Evolutionary conservation across 352 stramenopile species (phyloP).

Genomic region (Bremia lactucae): DNA sequence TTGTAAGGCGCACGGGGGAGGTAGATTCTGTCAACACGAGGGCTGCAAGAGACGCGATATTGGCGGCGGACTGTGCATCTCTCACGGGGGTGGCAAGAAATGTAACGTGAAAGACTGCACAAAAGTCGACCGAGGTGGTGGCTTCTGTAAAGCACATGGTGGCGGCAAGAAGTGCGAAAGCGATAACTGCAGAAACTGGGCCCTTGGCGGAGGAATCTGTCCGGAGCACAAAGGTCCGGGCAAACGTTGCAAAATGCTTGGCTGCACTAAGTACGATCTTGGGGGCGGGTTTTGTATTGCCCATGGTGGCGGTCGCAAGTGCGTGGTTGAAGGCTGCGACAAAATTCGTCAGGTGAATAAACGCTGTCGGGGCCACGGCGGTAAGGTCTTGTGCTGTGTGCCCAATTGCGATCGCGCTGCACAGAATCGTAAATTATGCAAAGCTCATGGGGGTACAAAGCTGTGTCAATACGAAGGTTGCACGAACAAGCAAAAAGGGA

Average conservation of each 20-base stretch:
- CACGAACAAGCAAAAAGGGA: conserved; percentile 78
- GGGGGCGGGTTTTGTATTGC: conserved; percentile 78
- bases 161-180: conserved; percentile 80
- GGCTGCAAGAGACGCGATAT: conserved; percentile 79
- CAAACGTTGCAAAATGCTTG: conserved; percentile 69
- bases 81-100: conserved; percentile 81
- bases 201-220: conserved; percentile 67
- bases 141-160: conserved; percentile 74
- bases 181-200: conserved; percentile 71
- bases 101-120: conserved; percentile 55
- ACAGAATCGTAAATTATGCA: conserved; percentile 77
- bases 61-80: conserved; percentile 76
- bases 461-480: conserved; percentile 64
- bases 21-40: conserved; percentile 59
- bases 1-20: conserved; percentile 79
- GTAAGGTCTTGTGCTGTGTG: conserved; percentile 66
- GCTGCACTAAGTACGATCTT: conserved; percentile 74
- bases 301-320: conserved; percentile 76
- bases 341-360: conserved; percentile 85
- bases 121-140: conserved; percentile 73
- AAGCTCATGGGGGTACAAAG: conserved; percentile 70
- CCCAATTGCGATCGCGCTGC: conserved; percentile 71
- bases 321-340: conserved; percentile 67
- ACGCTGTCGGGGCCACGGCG: conserved; percentile 68
- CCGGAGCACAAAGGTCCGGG: conserved; percentile 64